Conservation (phyloP, 2,329 filamentous ascomycete species). For the Lecanoromycetidae sp. region DNA sequence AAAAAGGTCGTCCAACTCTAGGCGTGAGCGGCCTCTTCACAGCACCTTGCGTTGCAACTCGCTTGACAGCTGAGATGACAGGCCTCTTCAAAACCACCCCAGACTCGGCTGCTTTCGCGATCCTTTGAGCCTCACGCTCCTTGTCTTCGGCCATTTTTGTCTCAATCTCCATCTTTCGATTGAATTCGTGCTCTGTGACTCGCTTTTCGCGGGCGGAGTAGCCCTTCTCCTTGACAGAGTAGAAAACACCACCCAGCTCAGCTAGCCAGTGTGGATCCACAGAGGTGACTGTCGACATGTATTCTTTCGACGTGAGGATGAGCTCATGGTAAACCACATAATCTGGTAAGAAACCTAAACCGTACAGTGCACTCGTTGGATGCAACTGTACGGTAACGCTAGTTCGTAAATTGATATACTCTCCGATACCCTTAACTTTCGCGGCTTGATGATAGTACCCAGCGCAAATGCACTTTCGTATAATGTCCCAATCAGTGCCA, state of each 20-base stretch:
- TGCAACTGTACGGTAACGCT: slow-evolving; percentile 90
- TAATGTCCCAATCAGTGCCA: slow-evolving; percentile 92
- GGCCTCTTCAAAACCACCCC: slow-evolving; percentile 10
- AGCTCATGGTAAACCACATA: slow-evolving; percentile 98
- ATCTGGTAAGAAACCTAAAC: slow-evolving; percentile 83
- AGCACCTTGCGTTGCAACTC: slow-evolving; percentile 25
- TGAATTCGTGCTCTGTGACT: slow-evolving; percentile 84
- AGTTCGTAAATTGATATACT: slow-evolving; percentile 93
- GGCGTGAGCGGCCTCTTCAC: slow-evolving; percentile 30
- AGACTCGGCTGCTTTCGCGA: slow-evolving; percentile 12
- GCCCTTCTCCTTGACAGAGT: slow-evolving; percentile 93
- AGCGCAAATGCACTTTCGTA: slow-evolving; percentile 91
- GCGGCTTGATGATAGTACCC: slow-evolving; percentile 98
- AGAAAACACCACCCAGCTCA: slow-evolving; percentile 92
- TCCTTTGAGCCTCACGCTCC: slow-evolving; percentile 33
- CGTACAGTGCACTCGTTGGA: slow-evolving; percentile 85
- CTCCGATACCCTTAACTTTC: slow-evolving; percentile 87
- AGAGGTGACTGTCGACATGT: slow-evolving; percentile 92
- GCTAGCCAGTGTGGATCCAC: slow-evolving; percentile 94
- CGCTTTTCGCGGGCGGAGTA: slow-evolving; percentile 79
- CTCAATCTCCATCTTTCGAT: slow-evolving; percentile 85
- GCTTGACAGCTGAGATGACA: slow-evolving; percentile 22
- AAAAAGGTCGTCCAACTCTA: slow-evolving; percentile 23
- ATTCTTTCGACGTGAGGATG: slow-evolving; percentile 91
- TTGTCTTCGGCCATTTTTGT: slow-evolving; percentile 83